phyloP scores from a whole-genome alignment of 495 filamentous ascomycete species.

The Daldinia grandis region DNA sequence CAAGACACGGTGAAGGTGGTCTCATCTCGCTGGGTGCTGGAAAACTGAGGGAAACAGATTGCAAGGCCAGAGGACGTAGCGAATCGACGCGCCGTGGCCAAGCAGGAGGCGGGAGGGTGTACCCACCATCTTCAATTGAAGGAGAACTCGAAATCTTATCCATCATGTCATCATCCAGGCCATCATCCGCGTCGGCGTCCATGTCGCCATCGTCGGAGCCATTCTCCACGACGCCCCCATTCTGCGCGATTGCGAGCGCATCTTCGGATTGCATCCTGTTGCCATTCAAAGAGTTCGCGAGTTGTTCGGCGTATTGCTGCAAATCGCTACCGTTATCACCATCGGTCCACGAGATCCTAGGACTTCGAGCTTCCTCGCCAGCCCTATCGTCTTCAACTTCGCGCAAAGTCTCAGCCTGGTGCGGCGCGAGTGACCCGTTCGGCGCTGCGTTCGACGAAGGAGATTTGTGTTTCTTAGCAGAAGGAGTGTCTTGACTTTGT shows the following conservation, averaged over 20 bases:
- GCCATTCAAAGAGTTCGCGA: constrained; percentile 58
- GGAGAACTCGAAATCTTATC: constrained; percentile 98
- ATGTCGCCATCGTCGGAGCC: constrained; percentile 75
- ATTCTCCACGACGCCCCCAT: constrained; percentile 59
- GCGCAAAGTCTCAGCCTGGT: constrained; percentile 84
- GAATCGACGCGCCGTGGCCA: constrained; percentile 55
- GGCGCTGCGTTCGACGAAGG: constrained; percentile 45
- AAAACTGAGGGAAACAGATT: constrained; percentile 40
- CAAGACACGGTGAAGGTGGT: constrained; percentile 64
- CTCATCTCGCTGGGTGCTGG: constrained; percentile 45
- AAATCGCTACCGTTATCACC: constrained; percentile 57
- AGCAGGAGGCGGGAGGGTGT: constrained; percentile 43
- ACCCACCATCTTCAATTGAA: constrained; percentile 98
- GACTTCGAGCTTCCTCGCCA: constrained; percentile 68
- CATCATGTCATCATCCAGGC: constrained; percentile 89
- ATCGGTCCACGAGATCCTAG: constrained; percentile 59
- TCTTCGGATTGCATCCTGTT: constrained; percentile 60
- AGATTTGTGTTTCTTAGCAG: constrained; percentile 75
- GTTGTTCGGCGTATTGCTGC: constrained; percentile 60
- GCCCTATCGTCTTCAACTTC: constrained; percentile 78
- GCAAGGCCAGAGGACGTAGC: constrained; percentile 46
- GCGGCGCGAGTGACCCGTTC: constrained; percentile 72
- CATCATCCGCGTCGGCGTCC: constrained; percentile 72
- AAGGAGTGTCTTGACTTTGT: constrained; percentile 81
- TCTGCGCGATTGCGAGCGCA: constrained; percentile 63